Evolutionary conservation across 495 filamentous ascomycete genomes (phyloP), one percentile per base, ranked within the genome.

Genomic region (Xylaria nigripes): DNA sequence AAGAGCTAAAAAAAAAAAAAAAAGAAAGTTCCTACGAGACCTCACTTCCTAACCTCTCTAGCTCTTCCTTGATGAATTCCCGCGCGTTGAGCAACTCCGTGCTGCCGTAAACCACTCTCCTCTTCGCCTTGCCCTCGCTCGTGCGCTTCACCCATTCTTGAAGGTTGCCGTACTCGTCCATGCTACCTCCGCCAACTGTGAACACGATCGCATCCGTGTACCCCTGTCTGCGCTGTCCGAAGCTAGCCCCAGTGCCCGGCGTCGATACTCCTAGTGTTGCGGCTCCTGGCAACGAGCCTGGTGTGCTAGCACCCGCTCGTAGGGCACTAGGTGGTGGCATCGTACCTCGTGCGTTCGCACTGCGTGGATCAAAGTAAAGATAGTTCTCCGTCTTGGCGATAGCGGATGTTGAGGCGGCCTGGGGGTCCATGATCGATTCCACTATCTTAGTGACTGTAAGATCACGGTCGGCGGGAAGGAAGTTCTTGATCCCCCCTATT

Each of bases 141-240:
- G 86, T 86, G 50, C 91, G 79, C 65, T 81, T 80, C 7, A 90
- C 88, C 94, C 94, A 99, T 64, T 97, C 93, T 65, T 95, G 89
- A 66, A 99, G 68, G 66, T 99, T 99, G 13, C 91, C 91, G 68
- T 99, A 99, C 67, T 99, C 94, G 61, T 97, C 94, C 90, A 96
- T 96, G 62, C 90, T 95, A 22, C 94, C 93, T 49, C 93, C 93
- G 10, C 93, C 93, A 18, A 99, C 92, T 15, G 90, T 94, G 63
- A 99, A 97, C 24, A 97, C 94, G 51, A 97, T 85, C 7, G 93
- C 92, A 63, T 99, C 94, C 27, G 84, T 89, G 66, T 95, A 99
- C 3, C 90, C 91, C 60, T 97, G 94, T 52, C 93, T 76, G 38
- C 92, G 73, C 70, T 96, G 92, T 0, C 93, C 93, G 65, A 99